Conservation (phyloP, 2,329 filamentous ascomycete species). For the Daldinia eschscholtzii region DNA sequence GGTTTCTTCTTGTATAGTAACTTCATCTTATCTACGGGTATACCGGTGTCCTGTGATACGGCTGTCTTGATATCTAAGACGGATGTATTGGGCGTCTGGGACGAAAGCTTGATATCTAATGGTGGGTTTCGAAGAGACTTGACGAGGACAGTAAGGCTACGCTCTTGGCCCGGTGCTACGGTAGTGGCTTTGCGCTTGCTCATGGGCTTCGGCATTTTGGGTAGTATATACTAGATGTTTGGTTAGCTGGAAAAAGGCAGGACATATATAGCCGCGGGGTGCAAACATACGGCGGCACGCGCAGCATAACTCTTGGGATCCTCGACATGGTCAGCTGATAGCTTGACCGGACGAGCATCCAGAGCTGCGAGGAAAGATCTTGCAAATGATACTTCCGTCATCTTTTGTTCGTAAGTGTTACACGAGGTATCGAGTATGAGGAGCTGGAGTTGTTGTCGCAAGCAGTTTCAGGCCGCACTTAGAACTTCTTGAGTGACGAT, state of each 20-base stretch:
- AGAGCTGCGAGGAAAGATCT: constrained; percentile 84
- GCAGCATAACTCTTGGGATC: constrained; percentile 83
- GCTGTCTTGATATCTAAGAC: constrained; percentile 82
- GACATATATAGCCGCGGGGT: background rate
- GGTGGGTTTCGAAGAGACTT: constrained; percentile 83
- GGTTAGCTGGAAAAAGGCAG: constrained; percentile 23
- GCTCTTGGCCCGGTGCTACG: constrained; percentile 65
- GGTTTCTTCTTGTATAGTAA: constrained; percentile 91
- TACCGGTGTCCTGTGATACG: constrained; percentile 72
- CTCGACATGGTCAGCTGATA: constrained; percentile 91
- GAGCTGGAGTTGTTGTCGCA: constrained; percentile 19
- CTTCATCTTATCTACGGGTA: constrained; percentile 84
- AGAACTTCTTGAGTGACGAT: constrained; percentile 33
- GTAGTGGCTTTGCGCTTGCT: constrained; percentile 59
- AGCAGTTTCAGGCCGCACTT: constrained; percentile 16
- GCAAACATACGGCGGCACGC: constrained; percentile 75
- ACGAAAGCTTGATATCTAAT: constrained; percentile 74
- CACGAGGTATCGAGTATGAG: constrained; percentile 12
- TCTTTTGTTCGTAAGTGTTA: constrained; percentile 54
- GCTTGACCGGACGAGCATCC: constrained; percentile 82
- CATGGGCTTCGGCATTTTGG: constrained; percentile 72
- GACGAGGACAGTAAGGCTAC: constrained; percentile 70
- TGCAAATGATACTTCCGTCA: constrained; percentile 89
- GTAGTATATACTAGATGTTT: constrained; percentile 74
- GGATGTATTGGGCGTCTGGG: constrained; percentile 75